Evolutionary conservation across 177 flowering plant genomes (phyloP).

Genomic region (Vitis hybrid): DNA sequence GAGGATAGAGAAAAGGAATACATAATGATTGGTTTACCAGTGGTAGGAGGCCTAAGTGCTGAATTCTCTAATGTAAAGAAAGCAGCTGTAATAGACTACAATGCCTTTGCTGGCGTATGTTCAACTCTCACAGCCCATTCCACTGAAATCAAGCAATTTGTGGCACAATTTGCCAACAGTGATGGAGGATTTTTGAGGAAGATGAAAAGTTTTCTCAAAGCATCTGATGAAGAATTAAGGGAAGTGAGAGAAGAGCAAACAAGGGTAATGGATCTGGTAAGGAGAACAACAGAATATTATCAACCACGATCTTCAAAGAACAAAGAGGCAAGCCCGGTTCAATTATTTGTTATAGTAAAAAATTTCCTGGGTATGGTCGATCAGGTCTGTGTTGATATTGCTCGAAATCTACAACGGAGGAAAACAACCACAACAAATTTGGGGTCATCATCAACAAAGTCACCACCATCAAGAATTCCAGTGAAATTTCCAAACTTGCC

Average conservation of each 20-base stretch:
- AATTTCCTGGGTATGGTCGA: slow-evolving; percentile 86
- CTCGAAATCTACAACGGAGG: slow-evolving; percentile 62
- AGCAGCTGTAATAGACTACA: slow-evolving; percentile 67
- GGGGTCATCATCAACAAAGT: slow-evolving; percentile 14
- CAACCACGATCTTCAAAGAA: slow-evolving; percentile 62
- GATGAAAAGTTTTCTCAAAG: slow-evolving; percentile 58
- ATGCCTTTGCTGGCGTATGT: slow-evolving; percentile 32
- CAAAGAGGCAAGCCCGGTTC: slow-evolving; percentile 38
- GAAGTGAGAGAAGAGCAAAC: slow-evolving; percentile 49
- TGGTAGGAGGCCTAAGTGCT: slow-evolving; percentile 77
- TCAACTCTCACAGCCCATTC: slow-evolving; percentile 34
- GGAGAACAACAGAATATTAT: slow-evolving; percentile 78
- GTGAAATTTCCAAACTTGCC: slow-evolving; percentile 52
- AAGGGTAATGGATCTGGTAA: slow-evolving; percentile 70
- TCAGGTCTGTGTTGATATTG: slow-evolving; percentile 67
- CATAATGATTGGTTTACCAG: slow-evolving; percentile 70
- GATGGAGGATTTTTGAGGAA: slow-evolving; percentile 51
- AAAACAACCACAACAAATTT: slow-evolving; percentile 15
- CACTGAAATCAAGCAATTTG: slow-evolving; percentile 31
- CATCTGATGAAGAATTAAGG: slow-evolving; percentile 61
- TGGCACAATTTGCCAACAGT: slow-evolving; percentile 22
- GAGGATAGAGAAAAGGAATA: slow-evolving; percentile 69
- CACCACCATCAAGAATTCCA: slow-evolving; percentile 16
- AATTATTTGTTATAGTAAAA: slow-evolving; percentile 66
- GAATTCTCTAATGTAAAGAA: slow-evolving; percentile 81